phyloP scores from a whole-genome alignment of 768 basidiomycete genomes.

The Agrocybe chaxingu region DNA sequence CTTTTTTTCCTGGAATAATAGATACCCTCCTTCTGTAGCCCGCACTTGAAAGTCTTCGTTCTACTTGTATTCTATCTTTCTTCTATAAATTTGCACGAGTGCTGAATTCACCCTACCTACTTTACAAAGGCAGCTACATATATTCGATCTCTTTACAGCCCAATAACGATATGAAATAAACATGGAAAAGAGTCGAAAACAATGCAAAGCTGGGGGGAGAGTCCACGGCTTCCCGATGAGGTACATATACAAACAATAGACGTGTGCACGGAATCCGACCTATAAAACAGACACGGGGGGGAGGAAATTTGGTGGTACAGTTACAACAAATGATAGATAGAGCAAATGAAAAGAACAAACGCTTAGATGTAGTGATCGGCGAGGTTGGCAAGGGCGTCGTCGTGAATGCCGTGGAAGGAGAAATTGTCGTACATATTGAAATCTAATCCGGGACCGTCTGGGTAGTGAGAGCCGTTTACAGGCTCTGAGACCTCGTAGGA shows the following conservation, averaged over 20 bases:
- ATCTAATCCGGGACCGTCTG: conserved; percentile 21
- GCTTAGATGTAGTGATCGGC: conserved; percentile 22
- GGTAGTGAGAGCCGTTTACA: conserved; percentile 14
- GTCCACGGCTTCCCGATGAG: too few species aligned
- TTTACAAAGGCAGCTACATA: too few species aligned
- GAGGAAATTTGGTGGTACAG: too few species aligned
- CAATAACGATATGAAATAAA: too few species aligned
- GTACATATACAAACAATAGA: too few species aligned
- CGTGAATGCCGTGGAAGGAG: conserved; percentile 19
- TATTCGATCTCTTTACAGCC: too few species aligned
- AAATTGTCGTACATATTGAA: conserved; percentile 27
- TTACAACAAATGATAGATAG: conserved; percentile 1
- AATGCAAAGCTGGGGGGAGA: too few species aligned
- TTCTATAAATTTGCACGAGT: neutral
- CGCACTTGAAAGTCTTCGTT: neutral
- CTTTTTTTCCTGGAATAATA: neutral
- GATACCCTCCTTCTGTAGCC: neutral
- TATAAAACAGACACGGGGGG: too few species aligned
- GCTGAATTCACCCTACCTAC: too few species aligned
- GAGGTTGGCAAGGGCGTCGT: conserved; percentile 22
- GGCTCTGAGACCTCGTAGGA: conserved; percentile 19
- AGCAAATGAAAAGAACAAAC: conserved; percentile 4
- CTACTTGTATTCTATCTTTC: neutral
- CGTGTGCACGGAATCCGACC: too few species aligned
- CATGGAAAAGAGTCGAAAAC: too few species aligned